These are phyloP conservation scores for Elsinoe necatrix DNA, from an alignment of 2,329 filamentous ascomycete species.

Conservation along the genomic window DNA sequence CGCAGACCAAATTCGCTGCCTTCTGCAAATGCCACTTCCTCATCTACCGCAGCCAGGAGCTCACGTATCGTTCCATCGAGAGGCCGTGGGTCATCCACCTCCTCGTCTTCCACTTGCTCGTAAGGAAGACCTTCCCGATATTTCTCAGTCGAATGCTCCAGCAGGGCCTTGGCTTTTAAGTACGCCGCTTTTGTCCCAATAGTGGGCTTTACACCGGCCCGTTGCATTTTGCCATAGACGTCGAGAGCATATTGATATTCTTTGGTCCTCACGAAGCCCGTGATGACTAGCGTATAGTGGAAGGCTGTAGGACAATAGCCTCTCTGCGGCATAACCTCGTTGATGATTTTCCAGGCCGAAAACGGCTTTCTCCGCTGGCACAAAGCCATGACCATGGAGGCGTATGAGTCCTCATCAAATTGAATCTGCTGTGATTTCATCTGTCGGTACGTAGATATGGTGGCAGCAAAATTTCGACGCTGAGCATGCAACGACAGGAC, in stretches of 20 bases:
- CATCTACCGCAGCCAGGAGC: slow-evolving; percentile 20
- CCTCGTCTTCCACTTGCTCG: slow-evolving; percentile 31
- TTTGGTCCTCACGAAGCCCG: slow-evolving; percentile 37
- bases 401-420: slow-evolving; percentile 51
- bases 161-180: slow-evolving; percentile 28
- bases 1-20: slow-evolving; percentile 7
- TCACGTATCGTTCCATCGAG: slow-evolving; percentile 33
- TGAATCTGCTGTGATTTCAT: slow-evolving; percentile 47
- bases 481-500: slow-evolving; percentile 62
- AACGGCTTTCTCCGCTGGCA: slow-evolving; percentile 45
- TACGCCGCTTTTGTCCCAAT: slow-evolving; percentile 38
- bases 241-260: slow-evolving; percentile 41
- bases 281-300: slow-evolving; percentile 48
- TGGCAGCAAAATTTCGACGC: slow-evolving; percentile 49
- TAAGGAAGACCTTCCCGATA: background rate
- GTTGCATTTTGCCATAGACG: slow-evolving; percentile 40
- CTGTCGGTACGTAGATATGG: slow-evolving; percentile 45
- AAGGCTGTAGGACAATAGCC: slow-evolving; percentile 38
- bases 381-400: slow-evolving; percentile 52
- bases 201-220: slow-evolving; percentile 32
- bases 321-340: slow-evolving; percentile 42
- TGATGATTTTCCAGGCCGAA: slow-evolving; percentile 47
- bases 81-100: slow-evolving; percentile 29
- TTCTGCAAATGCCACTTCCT: slow-evolving; percentile 20
- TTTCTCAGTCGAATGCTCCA: slow-evolving; percentile 19